Base-by-base conservation (phyloP, 2,329 filamentous ascomycete species). In the Talaromyces sp. region DNA sequence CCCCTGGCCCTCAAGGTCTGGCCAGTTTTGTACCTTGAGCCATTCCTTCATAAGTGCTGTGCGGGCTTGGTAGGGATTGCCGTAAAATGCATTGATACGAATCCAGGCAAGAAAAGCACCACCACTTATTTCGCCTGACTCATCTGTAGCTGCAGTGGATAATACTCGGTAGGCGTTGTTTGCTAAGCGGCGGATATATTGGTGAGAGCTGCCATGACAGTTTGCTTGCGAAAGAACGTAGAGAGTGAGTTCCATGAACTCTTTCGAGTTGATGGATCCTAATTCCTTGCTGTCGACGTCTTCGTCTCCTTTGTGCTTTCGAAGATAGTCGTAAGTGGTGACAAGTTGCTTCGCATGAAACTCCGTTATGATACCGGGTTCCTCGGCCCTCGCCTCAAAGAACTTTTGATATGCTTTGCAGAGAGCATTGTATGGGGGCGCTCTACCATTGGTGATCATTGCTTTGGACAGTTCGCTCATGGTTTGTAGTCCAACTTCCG, bases 381-480 rank as follows among this genome's bases (percentile, higher is more conserved):
- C 80, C 77, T 70, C 79, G 70, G 65, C 80, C 68, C 76, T 90
- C 84, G 73, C 82, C 19, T 79, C 73, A 70, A 94, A 88, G 68
- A 93, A 88, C 10, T 82, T 78, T 63, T 80, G 82, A 75, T 90
- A 89, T 5, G 90, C 91, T 41, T 85, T 80, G 0, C 86, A 77
- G 2, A 97, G 80, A 39, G 90, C 86, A n/a, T 82, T 75, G 3
- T 82, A 79, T 0, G 85, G 76, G 16, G 91, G 92, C 10, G 87
- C 85, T 39, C 92, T 86, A 41, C 88, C 81, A 60, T 85, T 83
- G 64, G 90, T 84, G 60, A 85, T 82, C 69, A 89, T 80, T 66
- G 87, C 85, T 69, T 86, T 86, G 61, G 85, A 81, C 75, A 92
- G 85, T 66, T 90, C 85, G 71, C 90, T 85, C 79, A 97, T 86